These are phyloP conservation scores for Ambrosia artemisiifolia DNA, from an alignment of 129 eudicot genomes.

Conservation along the genomic window DNA sequence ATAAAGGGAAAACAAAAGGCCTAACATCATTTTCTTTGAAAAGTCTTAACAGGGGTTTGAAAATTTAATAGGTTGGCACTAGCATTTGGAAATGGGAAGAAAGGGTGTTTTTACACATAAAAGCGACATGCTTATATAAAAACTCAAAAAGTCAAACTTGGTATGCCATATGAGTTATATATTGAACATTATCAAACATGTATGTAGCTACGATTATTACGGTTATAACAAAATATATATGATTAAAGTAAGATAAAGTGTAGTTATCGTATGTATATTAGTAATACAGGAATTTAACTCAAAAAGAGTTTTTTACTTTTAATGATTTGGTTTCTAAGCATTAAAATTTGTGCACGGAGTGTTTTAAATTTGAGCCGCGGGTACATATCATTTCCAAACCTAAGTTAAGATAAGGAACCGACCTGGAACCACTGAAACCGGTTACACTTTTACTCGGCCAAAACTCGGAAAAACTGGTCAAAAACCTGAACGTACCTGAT, in stretches of 20 bases:
- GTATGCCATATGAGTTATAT: background rate
- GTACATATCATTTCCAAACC: too few species aligned
- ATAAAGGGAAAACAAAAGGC: background rate
- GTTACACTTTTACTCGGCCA: too few species aligned
- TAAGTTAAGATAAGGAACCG: too few species aligned
- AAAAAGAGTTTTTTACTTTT: background rate
- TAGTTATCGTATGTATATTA: background rate
- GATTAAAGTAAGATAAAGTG: background rate
- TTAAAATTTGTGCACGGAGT: too few species aligned
- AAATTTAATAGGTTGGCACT: background rate
- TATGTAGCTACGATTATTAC: background rate
- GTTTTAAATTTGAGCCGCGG: too few species aligned
- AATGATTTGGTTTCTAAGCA: background rate
- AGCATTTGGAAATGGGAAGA: background rate
- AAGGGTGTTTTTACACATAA: background rate
- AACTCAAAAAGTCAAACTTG: background rate
- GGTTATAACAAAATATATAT: too few species aligned
- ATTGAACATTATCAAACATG: background rate
- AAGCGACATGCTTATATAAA: background rate
- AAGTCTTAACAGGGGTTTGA: conserved; percentile 5
- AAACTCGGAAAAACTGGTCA: too few species aligned
- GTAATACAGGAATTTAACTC: background rate
- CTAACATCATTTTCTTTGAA: background rate
- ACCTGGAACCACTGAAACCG: too few species aligned
- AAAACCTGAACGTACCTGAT: too few species aligned